A percentile compares a stretch with the other conserved stretches of the same genome.
phyloP scores from a whole-genome alignment of 2,329 filamentous ascomycete genomes.

The Aureobasidium sp. region DNA sequence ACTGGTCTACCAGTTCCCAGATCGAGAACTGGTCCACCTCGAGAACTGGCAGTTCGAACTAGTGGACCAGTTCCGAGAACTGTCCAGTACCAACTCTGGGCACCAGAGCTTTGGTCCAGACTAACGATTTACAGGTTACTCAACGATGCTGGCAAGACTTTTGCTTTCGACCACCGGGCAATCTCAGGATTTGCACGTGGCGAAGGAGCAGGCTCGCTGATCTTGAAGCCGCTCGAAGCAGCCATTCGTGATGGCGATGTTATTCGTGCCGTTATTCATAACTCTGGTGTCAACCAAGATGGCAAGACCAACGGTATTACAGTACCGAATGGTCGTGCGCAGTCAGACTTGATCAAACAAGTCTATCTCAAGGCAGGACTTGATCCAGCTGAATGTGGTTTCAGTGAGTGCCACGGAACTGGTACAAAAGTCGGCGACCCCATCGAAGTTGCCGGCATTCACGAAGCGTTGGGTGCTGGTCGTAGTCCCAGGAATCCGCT shows the following conservation, averaged over 20 bases:
- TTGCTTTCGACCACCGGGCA: too few relatives aligned
- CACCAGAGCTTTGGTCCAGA: too few relatives aligned
- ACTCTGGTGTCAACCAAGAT: conserved; percentile 29
- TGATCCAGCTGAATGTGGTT: conserved; percentile 17
- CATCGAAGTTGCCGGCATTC: neutral
- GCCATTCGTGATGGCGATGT: conserved; percentile 40
- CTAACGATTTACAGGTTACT: too few relatives aligned
- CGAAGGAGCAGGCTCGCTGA: conserved; percentile 42
- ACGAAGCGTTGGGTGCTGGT: neutral
- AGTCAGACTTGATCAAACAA: conserved; percentile 27
- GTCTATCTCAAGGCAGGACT: conserved; percentile 31
- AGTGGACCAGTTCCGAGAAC: too few relatives aligned
- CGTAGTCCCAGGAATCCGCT: conserved; percentile 14
- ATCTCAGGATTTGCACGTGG: conserved; percentile 30
- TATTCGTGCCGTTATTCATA: conserved; percentile 32
- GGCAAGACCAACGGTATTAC: conserved; percentile 33
- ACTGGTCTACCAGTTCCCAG: too few relatives aligned
- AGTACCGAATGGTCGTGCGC: conserved; percentile 27
- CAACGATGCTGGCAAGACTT: too few relatives aligned
- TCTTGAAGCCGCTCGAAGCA: conserved; percentile 37
- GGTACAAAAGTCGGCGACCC: conserved; percentile 27
- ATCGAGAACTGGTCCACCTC: too few relatives aligned
- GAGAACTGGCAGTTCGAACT: too few relatives aligned
- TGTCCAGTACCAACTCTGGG: too few relatives aligned
- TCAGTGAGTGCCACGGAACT: conserved; percentile 34